These are phyloP conservation scores for Lecanicillium sp. DNA, from an alignment of 2,329 filamentous ascomycete species.

Conservation along the genomic window DNA sequence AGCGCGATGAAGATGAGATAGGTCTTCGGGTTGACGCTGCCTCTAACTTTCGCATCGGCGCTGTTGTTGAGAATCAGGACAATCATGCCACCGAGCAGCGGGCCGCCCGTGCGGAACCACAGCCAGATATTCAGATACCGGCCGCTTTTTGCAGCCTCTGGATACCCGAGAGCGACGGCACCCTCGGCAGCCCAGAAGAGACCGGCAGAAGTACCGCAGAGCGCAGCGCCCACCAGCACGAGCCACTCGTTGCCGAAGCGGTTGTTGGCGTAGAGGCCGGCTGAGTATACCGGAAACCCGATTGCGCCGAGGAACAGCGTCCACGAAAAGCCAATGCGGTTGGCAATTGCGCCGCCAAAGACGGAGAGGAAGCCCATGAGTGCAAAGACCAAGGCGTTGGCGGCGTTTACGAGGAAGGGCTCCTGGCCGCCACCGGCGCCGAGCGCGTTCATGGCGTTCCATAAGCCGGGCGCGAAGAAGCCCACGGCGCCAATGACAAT, in stretches of 20 bases:
- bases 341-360: constrained; percentile 41
- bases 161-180: constrained; percentile 43
- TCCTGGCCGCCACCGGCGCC: constrained; percentile 47
- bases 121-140: constrained; percentile 30
- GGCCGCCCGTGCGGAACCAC: constrained; percentile 45
- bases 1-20: constrained; percentile 25
- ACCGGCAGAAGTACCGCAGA: constrained; percentile 42
- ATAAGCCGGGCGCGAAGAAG: constrained; percentile 44
- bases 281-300: constrained; percentile 42
- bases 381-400: constrained; percentile 44
- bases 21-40: constrained; percentile 22
- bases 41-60: constrained; percentile 18
- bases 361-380: constrained; percentile 41
- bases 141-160: constrained; percentile 40
- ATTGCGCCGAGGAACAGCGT: constrained; percentile 39
- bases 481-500: constrained; percentile 47
- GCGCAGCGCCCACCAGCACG: constrained; percentile 41
- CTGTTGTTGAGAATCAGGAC: constrained; percentile 37
- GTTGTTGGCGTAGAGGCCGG: constrained; percentile 44
- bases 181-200: constrained; percentile 47
- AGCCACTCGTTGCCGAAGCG: constrained; percentile 46
- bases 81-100: constrained; percentile 40
- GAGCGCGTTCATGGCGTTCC: constrained; percentile 50
- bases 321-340: constrained; percentile 41
- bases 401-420: constrained; percentile 44